Base-by-base conservation (phyloP, 352 stramenopile species). In the Phytophthora brassicae region DNA sequence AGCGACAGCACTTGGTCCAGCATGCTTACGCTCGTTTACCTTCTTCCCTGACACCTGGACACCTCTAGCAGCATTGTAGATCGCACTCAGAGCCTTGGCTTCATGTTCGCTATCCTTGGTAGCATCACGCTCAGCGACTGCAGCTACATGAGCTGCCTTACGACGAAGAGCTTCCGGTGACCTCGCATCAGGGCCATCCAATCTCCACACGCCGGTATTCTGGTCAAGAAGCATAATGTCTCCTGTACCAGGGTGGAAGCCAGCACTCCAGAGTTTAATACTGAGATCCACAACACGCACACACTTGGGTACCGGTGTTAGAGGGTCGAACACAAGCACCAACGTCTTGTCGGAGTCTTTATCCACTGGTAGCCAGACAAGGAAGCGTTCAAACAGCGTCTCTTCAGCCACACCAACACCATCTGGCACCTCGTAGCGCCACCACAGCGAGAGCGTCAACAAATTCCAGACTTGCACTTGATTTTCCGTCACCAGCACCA, bases 401-500 rank as follows among this genome's bases (percentile, higher is more conserved):
- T 76, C 64, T 22, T 75, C 57, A 7, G 66, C 65, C 33, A 91
- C 57, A 14, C 70, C 68, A 23, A 60, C 57, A 16, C 70, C 58
- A 11, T 58, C 36, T 0, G 78, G 77, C 23, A 91, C 75, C 0
- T 75, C 72, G 54, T 91, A 91, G 12, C 82, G 75, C 86, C 86
- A 95, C 74, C 68, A 83, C 28, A 95, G 67, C 26, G 79, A 71
- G 33, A 84, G 66, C 13, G 72, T 78, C 19, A 95, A 55, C 53
- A 95, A 46, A 43, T 81, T 87, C 86, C 86, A 95, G 2, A 92
- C 78, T 56, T 95, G 85, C 9, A 95, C 59, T 33, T 90, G 75
- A 6, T 19, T 35, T 2, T 46, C 36, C 0, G 84, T 95, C 29
- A 82, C 69, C 5, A 90, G 22, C 24, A 90, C 81, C 14, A 95